phyloP scores from a whole-genome alignment of 129 eudicot genomes.

The Escallonia herrerae region DNA sequence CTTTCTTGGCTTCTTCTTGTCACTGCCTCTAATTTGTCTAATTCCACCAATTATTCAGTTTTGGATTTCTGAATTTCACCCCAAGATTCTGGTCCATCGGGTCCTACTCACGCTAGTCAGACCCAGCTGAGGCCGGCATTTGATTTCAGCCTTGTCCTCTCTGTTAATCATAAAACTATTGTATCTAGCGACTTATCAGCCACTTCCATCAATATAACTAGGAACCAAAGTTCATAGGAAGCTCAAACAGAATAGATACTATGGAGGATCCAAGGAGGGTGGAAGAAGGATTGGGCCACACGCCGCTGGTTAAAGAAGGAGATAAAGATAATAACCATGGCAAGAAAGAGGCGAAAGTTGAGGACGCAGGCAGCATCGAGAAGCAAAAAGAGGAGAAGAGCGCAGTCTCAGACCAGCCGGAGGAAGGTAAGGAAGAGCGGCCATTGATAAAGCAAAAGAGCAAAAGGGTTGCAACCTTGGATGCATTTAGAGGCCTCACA shows the following conservation, averaged over 20 bases:
- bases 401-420: not conserved
- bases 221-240: not conserved
- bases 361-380: not conserved
- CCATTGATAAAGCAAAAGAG: slow-evolving; percentile 19
- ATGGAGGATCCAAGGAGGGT: slow-evolving; percentile 14
- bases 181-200: too few relatives aligned
- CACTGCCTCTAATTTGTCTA: too few relatives aligned
- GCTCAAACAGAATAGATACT: not conserved
- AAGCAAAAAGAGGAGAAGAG: not conserved
- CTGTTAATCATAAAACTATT: too few relatives aligned
- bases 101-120: not conserved
- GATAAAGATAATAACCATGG: not conserved
- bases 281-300: slow-evolving; percentile 13
- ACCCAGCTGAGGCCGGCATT: not conserved
- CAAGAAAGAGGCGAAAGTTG: slow-evolving; percentile 2
- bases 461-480: slow-evolving; percentile 46
- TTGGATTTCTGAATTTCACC: too few relatives aligned
- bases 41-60: too few relatives aligned
- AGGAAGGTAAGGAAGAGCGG: slow-evolving; percentile 2
- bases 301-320: not conserved
- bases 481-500: slow-evolving; percentile 49
- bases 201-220: not conserved
- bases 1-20: too few relatives aligned
- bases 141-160: not conserved
- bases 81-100: too few relatives aligned